Conservation (phyloP, 2,329 filamentous ascomycete species). For the Trichophyton mentagrophytes region DNA sequence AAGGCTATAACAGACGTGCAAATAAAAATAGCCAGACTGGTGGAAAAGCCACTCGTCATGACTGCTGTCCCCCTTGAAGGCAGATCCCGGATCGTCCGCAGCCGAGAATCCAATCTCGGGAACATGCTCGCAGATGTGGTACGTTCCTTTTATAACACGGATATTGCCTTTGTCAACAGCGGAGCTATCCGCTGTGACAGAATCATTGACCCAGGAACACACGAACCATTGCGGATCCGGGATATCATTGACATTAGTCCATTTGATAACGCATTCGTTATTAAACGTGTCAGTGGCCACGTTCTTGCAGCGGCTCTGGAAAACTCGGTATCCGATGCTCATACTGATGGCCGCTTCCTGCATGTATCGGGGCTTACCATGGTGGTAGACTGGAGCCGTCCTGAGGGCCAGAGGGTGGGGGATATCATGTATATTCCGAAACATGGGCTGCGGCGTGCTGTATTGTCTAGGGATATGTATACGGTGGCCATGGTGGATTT, state of each 20-base stretch:
- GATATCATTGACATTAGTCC: background rate
- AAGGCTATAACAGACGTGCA: background rate
- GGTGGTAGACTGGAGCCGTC: background rate
- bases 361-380: background rate
- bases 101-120: background rate
- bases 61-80: background rate
- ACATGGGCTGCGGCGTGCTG: background rate
- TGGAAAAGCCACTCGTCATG: background rate
- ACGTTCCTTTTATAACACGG: background rate
- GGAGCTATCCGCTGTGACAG: background rate
- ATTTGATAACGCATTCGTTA: background rate
- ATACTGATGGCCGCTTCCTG: background rate
- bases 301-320: background rate
- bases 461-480: background rate
- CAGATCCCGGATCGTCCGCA: background rate
- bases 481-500: background rate
- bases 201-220: background rate
- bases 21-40: background rate
- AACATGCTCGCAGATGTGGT: background rate
- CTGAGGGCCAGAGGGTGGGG: background rate
- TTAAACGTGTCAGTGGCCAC: background rate
- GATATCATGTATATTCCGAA: background rate
- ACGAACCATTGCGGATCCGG: background rate
- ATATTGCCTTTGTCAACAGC: background rate
- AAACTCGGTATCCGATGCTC: background rate